Base-by-base conservation (phyloP, 2,329 filamentous ascomycete genomes). In the Nectriaceae sp. region DNA sequence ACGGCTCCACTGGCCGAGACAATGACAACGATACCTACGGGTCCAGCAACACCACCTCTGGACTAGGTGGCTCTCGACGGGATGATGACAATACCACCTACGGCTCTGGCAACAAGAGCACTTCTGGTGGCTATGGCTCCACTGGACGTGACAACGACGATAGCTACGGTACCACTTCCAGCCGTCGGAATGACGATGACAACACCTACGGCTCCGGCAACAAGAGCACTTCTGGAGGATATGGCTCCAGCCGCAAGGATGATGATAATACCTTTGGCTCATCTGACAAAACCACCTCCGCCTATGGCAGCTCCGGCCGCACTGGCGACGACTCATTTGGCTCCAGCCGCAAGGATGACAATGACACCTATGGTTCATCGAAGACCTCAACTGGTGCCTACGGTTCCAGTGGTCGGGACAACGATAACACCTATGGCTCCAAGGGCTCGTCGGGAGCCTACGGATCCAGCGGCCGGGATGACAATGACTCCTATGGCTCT, bases 301-400 rank as follows among this genome's bases (percentile, higher is more conserved):
- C 39, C 29, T 20, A 22, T 15, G 35, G 35, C 18, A 6, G 10
- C 11, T 19, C 11, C 16, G 35, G 36, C 42, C 11, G 16, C 29
- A 24, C 40, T 39, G 38, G 51, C 45, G 49, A 37, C 38, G 51
- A 49, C 44, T 55, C 48, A 18, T 58, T 50, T 43, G 60, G 63
- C 41, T 53, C 55, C 5, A 54, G 55, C 44, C 44, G 47, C 24
- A 40, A 49, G 24, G 48, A 53, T 33, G 51, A 60, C 46, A 54
- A 44, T 50, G 53, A 59, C 45, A 47, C 53, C 10, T 62, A 60
- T 21, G 64, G 62, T 31, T 61, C 62, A 5, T 49, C 45, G 36
- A 33, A 47, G 31, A 44, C 43, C 37, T 44, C 40, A 15, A 40
- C 36, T 19, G 42, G 51, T 19, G 52, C 46, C 2, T 57, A 58